These are phyloP conservation scores for Aspergillus terreus DNA, from an alignment of 2,329 filamentous ascomycete genomes.

Conservation along the genomic window DNA sequence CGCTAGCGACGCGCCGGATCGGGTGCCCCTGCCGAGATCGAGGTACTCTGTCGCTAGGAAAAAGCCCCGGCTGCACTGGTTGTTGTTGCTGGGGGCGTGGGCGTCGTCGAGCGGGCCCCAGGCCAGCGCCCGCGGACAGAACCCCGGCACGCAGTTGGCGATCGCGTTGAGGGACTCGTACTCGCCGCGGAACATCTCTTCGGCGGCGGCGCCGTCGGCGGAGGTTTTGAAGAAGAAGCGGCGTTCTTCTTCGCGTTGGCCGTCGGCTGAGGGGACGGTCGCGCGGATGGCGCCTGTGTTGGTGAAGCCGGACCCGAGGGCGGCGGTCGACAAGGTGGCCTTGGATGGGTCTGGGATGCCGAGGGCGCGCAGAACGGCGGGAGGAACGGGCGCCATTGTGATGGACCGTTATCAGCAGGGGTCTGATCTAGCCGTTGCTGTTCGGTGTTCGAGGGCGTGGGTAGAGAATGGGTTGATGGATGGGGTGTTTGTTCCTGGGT, in stretches of 20 bases:
- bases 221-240: constrained; percentile 42
- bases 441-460: too few species aligned
- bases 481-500: not conserved
- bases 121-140: constrained; percentile 73
- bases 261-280: constrained; percentile 19
- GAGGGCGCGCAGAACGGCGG: constrained; percentile 35
- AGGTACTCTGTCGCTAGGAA: constrained; percentile 76
- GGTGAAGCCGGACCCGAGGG: constrained; percentile 43
- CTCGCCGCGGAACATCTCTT: constrained; percentile 60
- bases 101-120: constrained; percentile 57
- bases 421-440: too few species aligned
- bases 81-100: constrained; percentile 43
- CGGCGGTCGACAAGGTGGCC: constrained; percentile 33
- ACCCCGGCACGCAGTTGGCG: constrained; percentile 63
- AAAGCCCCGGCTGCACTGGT: constrained; percentile 41
- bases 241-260: constrained; percentile 21
- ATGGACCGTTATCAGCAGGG: too few species aligned
- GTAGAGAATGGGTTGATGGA: not conserved
- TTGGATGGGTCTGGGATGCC: constrained; percentile 33
- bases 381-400: constrained; percentile 26
- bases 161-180: constrained; percentile 81
- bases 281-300: constrained; percentile 40
- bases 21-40: constrained; percentile 55
- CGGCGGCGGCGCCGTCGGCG: constrained; percentile 27
- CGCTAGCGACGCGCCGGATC: constrained; percentile 56